These are phyloP conservation scores for Fraxinus cuspidata DNA, from an alignment of 257 asterid genomes.

Conservation along the genomic window DNA sequence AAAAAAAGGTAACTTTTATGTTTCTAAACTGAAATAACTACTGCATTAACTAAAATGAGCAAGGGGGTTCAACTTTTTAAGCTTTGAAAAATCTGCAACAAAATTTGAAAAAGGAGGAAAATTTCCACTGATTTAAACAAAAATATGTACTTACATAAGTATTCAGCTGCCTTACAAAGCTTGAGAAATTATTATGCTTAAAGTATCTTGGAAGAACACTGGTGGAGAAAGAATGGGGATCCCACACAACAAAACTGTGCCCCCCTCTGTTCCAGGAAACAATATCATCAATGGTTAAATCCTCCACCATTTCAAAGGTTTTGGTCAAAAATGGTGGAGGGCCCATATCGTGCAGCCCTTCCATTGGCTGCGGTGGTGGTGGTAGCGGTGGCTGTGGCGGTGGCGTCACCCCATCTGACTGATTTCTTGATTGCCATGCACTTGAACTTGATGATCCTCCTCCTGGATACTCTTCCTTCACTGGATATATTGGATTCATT, in stretches of 20 bases:
- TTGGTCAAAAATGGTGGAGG: conserved; percentile 87
- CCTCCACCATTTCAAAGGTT: conserved; percentile 89
- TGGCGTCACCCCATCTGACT: background rate
- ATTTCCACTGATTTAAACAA: background rate
- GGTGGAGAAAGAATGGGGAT: conserved; percentile 64
- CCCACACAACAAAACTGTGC: conserved; percentile 81
- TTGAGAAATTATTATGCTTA: conserved; percentile 81
- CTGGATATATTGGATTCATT: conserved; percentile 36
- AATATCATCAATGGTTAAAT: conserved; percentile 41
- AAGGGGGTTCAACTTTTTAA: background rate
- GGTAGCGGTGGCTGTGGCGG: conserved; percentile 33
- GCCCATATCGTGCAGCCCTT: conserved; percentile 73
- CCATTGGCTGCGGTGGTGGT: conserved; percentile 64
- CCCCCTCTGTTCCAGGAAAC: conserved; percentile 89
- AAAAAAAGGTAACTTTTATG: too few species aligned
- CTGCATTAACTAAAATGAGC: background rate
- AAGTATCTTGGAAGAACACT: conserved; percentile 59
- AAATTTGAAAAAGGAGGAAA: background rate
- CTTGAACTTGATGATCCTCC: conserved; percentile 15
- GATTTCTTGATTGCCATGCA: conserved; percentile 16
- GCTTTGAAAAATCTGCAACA: background rate
- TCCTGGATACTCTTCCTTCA: conserved; percentile 57
- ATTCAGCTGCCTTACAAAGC: conserved; percentile 89
- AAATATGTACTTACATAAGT: conserved; percentile 64
- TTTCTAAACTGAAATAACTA: background rate